Conservation (phyloP, 305 asterid species). For the Plantago lanceolata region DNA sequence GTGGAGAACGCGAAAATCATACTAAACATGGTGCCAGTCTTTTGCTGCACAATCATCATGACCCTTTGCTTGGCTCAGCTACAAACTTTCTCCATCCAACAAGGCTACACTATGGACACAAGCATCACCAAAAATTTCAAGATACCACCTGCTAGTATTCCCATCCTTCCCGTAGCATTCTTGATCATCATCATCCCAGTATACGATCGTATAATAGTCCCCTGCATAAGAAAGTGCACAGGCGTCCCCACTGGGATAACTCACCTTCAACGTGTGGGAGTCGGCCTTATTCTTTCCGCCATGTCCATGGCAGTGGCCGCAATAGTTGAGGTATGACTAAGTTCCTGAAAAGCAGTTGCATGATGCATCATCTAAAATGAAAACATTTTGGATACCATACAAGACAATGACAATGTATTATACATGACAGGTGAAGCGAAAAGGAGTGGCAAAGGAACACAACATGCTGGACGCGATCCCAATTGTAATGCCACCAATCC, state of each 20-base stretch:
- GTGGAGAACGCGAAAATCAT: slow-evolving; percentile 78
- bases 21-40: slow-evolving; percentile 53
- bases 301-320: slow-evolving; percentile 65
- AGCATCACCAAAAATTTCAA: slow-evolving; percentile 41
- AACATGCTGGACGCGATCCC: slow-evolving; percentile 58
- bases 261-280: slow-evolving; percentile 66
- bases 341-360: not conserved
- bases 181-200: slow-evolving; percentile 47
- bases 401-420: not conserved
- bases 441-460: slow-evolving; percentile 42
- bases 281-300: slow-evolving; percentile 62
- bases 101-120: slow-evolving; percentile 70
- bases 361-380: not conserved
- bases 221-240: slow-evolving; percentile 47
- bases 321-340: slow-evolving; percentile 38
- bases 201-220: slow-evolving; percentile 58
- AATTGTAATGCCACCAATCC: slow-evolving; percentile 44
- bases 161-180: slow-evolving; percentile 52
- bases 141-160: slow-evolving; percentile 68
- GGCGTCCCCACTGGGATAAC: slow-evolving; percentile 69
- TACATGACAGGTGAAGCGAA: slow-evolving; percentile 34
- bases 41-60: slow-evolving; percentile 69
- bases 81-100: slow-evolving; percentile 70
- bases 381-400: not conserved
- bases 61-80: slow-evolving; percentile 78